phyloP scores from a whole-genome alignment of 2,329 filamentous ascomycete genomes.

The Claviceps sp. region DNA sequence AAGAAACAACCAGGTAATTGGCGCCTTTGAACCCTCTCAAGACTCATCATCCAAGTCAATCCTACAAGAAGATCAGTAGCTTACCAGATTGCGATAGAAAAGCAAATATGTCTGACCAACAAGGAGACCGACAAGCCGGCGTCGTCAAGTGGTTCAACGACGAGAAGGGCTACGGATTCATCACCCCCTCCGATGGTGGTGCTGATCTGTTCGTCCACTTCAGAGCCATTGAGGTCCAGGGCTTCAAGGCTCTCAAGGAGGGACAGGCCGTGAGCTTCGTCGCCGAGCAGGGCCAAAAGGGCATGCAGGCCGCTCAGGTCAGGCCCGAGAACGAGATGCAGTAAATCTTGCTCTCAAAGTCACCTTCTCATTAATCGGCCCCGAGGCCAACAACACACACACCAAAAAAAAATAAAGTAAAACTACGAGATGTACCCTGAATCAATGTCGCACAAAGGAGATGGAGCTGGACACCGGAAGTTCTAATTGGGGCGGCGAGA shows the following conservation, averaged over 20 bases:
- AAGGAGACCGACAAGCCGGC: slow-evolving; percentile 7
- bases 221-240: slow-evolving; percentile 7
- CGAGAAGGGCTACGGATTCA: slow-evolving; percentile 11
- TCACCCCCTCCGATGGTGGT: slow-evolving; percentile 5
- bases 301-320: slow-evolving; percentile 15
- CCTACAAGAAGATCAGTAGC: too few relatives aligned
- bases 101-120: slow-evolving; percentile 7
- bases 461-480: neutral
- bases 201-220: slow-evolving; percentile 10
- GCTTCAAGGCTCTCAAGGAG: slow-evolving; percentile 10
- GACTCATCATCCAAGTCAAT: too few relatives aligned
- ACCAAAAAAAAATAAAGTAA: neutral
- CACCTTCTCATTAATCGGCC: neutral
- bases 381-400: neutral
- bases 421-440: neutral
- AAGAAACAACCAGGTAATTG: neutral
- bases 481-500: neutral
- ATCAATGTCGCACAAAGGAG: neutral
- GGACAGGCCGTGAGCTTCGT: slow-evolving; percentile 8
- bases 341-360: neutral
- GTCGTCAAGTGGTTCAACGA: slow-evolving; percentile 11
- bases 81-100: neutral
- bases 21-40: neutral
- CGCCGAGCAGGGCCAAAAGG: slow-evolving; percentile 8
- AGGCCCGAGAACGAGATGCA: slow-evolving; percentile 1